Base-by-base conservation (phyloP, 176 grass and related monocot species). In the Eleusine coracana region DNA sequence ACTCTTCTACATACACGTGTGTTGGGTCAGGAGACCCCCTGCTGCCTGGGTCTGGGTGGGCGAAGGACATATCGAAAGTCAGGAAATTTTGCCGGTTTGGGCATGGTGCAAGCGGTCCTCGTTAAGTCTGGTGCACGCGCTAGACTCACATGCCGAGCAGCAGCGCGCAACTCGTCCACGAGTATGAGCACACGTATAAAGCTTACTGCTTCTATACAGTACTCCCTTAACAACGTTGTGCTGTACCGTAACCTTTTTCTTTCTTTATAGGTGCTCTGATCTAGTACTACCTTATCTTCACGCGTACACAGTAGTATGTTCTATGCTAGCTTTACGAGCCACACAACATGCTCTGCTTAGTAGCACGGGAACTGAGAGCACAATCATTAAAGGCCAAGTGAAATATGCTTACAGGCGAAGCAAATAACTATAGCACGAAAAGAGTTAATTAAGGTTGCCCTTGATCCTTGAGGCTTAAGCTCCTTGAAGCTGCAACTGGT, bases 391-490 rank as follows among this genome's bases (percentile, higher is more conserved):
- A 54, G 70, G 21, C 6, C 48, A 15, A 28, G 7, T 58, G 23
- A 71, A 78, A 67, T 77, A 71, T 77, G 83, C 77, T 82, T 82
- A 59, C 66, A 40, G 11, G 28, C 37, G 46, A 86, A 89, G 72
- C 83, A 86, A 86, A 29, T 39, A 58, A 5, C 50, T 11, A 28
- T 2, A 25, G 49, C 16, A 18, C 13, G 11, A 62, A 27, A 61
- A 11, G 59, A 62, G 23, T 62, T 28, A 62, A 62, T 4, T 62
- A 28, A 62, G 2, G 3, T 4, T 12, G 0, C 25, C 5, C 56
- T 60, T 21, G 56, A 60, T 60, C 21, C 56, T 23, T 25, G 10
- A 3, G 56, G 10, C 56, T 23, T 6, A 28, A 28, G 0, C 59
- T 59, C 18, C 0, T 59, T 59, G 55, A 20, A 23, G 18, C 55